Base-by-base conservation (phyloP, 2,329 filamentous ascomycete genomes). In the Aspergillus fructus region DNA sequence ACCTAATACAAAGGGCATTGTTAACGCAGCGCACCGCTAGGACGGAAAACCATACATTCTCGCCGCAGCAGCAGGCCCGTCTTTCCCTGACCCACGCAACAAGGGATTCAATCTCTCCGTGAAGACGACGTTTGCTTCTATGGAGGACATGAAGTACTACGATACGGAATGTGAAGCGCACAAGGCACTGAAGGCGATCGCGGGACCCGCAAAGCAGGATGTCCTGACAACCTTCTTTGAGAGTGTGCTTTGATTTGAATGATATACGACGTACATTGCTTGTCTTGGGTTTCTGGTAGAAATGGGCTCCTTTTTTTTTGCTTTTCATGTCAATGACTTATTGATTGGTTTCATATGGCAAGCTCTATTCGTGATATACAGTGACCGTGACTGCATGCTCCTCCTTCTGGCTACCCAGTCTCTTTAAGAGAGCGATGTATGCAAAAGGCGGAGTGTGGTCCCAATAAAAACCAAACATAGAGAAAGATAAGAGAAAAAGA, bases 41-140 rank as follows among this genome's bases (percentile, higher is more conserved):
- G 82, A 89, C 65, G 88, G 86, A 60, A 85, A 89, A 69, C 85
- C 85, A 1, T 91, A 91, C 71, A 89, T 91, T 62, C 73, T 85
- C 45, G 79, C 79, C 56, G 76, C 84, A 62, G 76, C 73, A n/a
- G 85, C 83, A 13, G 83, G 83, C 33, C 71, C 76, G 21, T 79
- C 82, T 8, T 74, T 84, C 60, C 77, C 81, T 8, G 85, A 89
- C 64, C 76, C 81, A 17, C 83, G 87, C 30, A 81, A 79, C 63
- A 83, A 88, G 71, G 88, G 87, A 43, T 90, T 81, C 76, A 90
- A 85, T 7, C 66, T 90, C 53, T 79, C 84, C 15, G 83, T 83
- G 49, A 83, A 85, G 70, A 85, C 82, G 41, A 82, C 83, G 47
- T 91, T 91, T 68, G 80, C 81, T 46, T 86, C 75, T 58, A 66